phyloP scores from a whole-genome alignment of 208 protist genomes.

The Phytomonas francai region DNA sequence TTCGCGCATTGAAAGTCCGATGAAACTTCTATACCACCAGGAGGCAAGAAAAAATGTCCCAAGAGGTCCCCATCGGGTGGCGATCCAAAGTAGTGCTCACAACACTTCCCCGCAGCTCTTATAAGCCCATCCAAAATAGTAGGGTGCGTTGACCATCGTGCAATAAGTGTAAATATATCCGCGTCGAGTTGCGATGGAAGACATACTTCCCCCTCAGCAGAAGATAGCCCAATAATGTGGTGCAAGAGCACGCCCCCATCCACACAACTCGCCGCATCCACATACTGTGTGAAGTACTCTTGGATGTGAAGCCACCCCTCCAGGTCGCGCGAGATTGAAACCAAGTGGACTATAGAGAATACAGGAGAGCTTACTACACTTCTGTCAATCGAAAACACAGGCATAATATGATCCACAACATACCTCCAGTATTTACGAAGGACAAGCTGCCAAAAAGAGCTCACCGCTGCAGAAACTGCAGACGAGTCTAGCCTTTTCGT shows the following conservation, averaged over 20 bases:
- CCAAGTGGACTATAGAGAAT: not conserved
- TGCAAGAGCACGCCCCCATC: not conserved
- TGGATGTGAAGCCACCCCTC: not conserved
- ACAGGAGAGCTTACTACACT: not conserved
- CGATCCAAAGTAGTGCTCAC: not conserved
- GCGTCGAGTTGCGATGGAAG: not conserved
- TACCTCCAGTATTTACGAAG: not conserved
- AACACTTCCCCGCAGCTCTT: not conserved
- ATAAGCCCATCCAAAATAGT: not conserved
- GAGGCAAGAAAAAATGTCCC: not conserved
- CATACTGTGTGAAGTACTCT: not conserved
- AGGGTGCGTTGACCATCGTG: not conserved
- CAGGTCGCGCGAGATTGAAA: not conserved
- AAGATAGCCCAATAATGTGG: conserved; percentile 1
- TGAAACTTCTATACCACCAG: not conserved
- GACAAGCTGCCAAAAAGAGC: not conserved
- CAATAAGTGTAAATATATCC: not conserved
- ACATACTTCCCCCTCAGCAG: not conserved
- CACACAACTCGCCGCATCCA: not conserved
- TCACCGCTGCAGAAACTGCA: not conserved
- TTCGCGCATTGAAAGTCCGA: not conserved
- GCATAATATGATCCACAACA: not conserved
- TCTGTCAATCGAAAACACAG: not conserved
- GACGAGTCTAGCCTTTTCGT: not conserved
- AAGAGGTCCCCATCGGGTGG: not conserved